These are phyloP conservation scores for Schizosaccharomyces pombe DNA, from an alignment of 805 yeast species.

Conservation along the genomic window DNA sequence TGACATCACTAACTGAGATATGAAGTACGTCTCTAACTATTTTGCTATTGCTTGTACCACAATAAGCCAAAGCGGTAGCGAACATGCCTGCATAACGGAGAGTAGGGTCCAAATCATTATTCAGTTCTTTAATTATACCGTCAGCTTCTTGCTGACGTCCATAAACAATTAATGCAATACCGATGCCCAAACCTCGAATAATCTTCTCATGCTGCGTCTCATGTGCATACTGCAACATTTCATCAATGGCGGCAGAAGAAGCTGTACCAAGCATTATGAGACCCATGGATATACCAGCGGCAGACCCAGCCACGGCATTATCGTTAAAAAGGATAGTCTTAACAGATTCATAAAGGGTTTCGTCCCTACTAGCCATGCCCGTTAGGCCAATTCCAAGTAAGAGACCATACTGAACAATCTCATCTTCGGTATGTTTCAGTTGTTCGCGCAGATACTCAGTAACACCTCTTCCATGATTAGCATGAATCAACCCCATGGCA, in stretches of 20 bases:
- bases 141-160: slow-evolving; percentile 73
- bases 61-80: slow-evolving; percentile 84
- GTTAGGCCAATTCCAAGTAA: slow-evolving; percentile 87
- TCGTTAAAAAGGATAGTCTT: slow-evolving; percentile 69
- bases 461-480: slow-evolving; percentile 84
- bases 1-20: slow-evolving; percentile 86
- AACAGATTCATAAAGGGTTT: slow-evolving; percentile 52
- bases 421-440: slow-evolving; percentile 43
- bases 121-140: slow-evolving; percentile 34
- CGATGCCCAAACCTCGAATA: slow-evolving; percentile 76
- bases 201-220: slow-evolving; percentile 93
- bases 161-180: slow-evolving; percentile 64
- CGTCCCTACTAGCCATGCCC: slow-evolving; percentile 75
- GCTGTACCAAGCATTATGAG: slow-evolving; percentile 86
- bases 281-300: slow-evolving; percentile 92
- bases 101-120: slow-evolving; percentile 54
- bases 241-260: slow-evolving; percentile 37
- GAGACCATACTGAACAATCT: slow-evolving; percentile 83
- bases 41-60: slow-evolving; percentile 77
- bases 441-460: slow-evolving; percentile 47
- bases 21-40: slow-evolving; percentile 75
- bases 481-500: slow-evolving; percentile 80
- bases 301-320: slow-evolving; percentile 84
- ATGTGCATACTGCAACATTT: slow-evolving; percentile 74
- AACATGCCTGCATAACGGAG: slow-evolving; percentile 91